phyloP scores from a whole-genome alignment of 2,329 filamentous ascomycete species.

The Trichoderma atrobrunneum region DNA sequence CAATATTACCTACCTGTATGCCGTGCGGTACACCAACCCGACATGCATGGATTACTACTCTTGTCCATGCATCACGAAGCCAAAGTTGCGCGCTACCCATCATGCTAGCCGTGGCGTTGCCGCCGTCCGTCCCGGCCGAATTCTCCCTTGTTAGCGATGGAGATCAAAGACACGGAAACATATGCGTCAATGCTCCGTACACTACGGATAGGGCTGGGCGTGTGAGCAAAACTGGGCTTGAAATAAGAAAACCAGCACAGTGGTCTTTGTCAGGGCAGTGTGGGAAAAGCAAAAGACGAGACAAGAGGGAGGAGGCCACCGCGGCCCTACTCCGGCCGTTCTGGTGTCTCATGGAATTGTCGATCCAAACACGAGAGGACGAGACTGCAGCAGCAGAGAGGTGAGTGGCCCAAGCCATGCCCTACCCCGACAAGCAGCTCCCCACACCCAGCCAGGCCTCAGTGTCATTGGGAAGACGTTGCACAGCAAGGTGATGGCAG shows the following conservation, averaged over 20 bases:
- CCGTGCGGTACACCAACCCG: not conserved
- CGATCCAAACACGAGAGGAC: slow-evolving; percentile 26
- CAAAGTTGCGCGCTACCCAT: not conserved
- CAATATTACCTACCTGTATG: not conserved
- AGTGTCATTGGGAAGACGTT: not conserved
- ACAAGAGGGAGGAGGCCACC: slow-evolving; percentile 19
- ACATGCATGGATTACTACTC: not conserved
- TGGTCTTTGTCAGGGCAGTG: not conserved
- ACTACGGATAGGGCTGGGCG: slow-evolving; percentile 13
- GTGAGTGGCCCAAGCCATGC: slow-evolving; percentile 11
- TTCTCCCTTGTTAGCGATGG: not conserved
- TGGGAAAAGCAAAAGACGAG: not conserved
- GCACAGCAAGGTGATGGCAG: not conserved
- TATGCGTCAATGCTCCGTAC: slow-evolving; percentile 2
- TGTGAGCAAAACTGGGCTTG: not conserved
- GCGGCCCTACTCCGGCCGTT: slow-evolving; percentile 33
- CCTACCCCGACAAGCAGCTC: slow-evolving; percentile 12
- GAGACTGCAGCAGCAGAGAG: not conserved
- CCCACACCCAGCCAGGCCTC: slow-evolving; percentile 13
- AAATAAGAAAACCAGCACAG: not conserved
- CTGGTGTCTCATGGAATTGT: slow-evolving; percentile 30
- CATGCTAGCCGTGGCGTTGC: slow-evolving; percentile 6
- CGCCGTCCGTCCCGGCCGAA: slow-evolving; percentile 9
- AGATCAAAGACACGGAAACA: slow-evolving; percentile 6
- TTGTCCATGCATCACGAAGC: slow-evolving; percentile 5